Evolutionary conservation across 2,329 filamentous ascomycete genomes (phyloP).

Genomic region (Phialemonium atrogriseum): DNA sequence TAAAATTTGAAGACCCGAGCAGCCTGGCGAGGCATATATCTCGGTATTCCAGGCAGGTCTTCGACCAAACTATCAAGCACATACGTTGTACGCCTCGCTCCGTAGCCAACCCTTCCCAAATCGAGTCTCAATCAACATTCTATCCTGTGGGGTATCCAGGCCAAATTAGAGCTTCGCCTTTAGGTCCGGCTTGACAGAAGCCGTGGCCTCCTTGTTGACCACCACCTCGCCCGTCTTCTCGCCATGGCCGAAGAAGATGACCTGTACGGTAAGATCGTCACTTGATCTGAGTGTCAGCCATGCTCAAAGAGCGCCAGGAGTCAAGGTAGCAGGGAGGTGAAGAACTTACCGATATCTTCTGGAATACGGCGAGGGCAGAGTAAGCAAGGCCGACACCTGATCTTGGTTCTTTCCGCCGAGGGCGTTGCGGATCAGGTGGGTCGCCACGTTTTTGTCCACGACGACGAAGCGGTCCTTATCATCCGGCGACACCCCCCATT

Average conservation of each 20-base stretch:
- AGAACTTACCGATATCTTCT: conserved; percentile 73
- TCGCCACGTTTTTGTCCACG: conserved; percentile 92
- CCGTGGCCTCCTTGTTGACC: conserved; percentile 81
- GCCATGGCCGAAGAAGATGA: conserved; percentile 93
- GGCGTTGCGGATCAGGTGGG: conserved; percentile 90
- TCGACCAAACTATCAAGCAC: too few species aligned
- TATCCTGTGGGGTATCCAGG: too few species aligned
- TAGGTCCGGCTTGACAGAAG: conserved; percentile 29
- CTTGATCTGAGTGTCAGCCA: conserved; percentile 35
- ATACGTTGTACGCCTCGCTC: too few species aligned
- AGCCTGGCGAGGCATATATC: too few species aligned
- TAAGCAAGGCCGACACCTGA: conserved; percentile 86
- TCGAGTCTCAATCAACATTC: too few species aligned
- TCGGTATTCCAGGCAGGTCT: too few species aligned
- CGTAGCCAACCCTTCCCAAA: too few species aligned
- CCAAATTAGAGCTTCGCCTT: conserved; percentile 23
- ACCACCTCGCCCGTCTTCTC: conserved; percentile 69
- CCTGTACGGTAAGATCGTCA: conserved; percentile 93
- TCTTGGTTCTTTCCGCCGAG: conserved; percentile 89
- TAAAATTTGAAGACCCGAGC: too few species aligned
- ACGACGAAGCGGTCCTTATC: conserved; percentile 80
- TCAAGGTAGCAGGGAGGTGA: background rate
- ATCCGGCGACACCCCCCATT: conserved; percentile 76
- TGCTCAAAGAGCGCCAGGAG: conserved; percentile 6
- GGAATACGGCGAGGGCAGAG: conserved; percentile 83